These are phyloP conservation scores for Kodamaea ohmeri DNA, from an alignment of 1,139 yeast genomes.

Conservation along the genomic window DNA sequence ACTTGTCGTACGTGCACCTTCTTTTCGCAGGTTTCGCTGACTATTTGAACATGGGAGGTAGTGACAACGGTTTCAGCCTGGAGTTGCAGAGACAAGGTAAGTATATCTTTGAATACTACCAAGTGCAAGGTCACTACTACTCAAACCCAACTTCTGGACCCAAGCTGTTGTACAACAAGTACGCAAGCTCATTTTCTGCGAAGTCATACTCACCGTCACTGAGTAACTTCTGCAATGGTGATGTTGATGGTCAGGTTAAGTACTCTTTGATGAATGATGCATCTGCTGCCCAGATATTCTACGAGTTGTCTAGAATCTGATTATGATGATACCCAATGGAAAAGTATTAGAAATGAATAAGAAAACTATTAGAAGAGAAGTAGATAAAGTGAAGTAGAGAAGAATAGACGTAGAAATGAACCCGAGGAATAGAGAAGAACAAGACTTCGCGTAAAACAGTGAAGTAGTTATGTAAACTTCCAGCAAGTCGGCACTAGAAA, in stretches of 20 bases:
- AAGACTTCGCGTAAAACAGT: too few species aligned
- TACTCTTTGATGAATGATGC: slow-evolving; percentile 18
- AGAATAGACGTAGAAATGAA: too few species aligned
- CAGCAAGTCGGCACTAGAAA: too few species aligned
- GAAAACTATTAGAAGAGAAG: background rate
- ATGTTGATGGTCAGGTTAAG: slow-evolving; percentile 10
- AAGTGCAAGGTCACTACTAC: slow-evolving; percentile 15
- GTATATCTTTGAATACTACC: slow-evolving; percentile 21
- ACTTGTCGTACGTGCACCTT: slow-evolving; percentile 14
- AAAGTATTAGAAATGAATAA: background rate
- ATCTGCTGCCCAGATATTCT: slow-evolving; percentile 18
- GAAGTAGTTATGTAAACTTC: too few species aligned
- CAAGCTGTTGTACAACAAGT: slow-evolving; percentile 12
- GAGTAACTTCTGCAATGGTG: slow-evolving; percentile 11
- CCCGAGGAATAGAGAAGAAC: too few species aligned
- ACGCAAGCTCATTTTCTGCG: slow-evolving; percentile 3
- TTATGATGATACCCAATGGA: background rate
- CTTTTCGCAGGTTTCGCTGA: slow-evolving; percentile 16
- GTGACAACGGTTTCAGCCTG: slow-evolving; percentile 13
- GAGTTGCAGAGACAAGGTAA: slow-evolving; percentile 24
- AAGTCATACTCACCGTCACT: slow-evolving; percentile 7
- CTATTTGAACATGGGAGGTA: slow-evolving; percentile 8
- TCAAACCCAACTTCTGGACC: slow-evolving; percentile 10
- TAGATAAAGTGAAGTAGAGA: background rate
- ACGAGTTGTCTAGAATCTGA: slow-evolving; percentile 12